Conservation (phyloP, 2,329 filamentous ascomycete genomes). For the Pezicula carpinea region DNA sequence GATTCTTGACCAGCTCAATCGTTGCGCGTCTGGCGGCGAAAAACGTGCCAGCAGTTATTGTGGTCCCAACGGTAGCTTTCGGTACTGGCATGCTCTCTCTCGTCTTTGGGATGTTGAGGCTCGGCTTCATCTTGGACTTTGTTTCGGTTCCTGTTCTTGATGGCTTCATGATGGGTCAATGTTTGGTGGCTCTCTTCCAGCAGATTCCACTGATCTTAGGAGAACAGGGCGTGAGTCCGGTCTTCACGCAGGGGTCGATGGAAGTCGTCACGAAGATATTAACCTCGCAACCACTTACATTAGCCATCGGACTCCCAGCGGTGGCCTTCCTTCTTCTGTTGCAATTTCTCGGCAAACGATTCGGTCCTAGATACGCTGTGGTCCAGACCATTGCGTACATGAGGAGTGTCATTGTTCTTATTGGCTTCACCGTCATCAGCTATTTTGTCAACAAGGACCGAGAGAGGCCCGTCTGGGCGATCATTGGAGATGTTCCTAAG, state of each 20-base stretch:
- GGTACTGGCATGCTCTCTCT: slow-evolving; percentile 59
- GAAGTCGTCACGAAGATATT: slow-evolving; percentile 54
- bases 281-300: slow-evolving; percentile 43
- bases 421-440: slow-evolving; percentile 89
- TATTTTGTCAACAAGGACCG: slow-evolving; percentile 49
- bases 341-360: slow-evolving; percentile 44
- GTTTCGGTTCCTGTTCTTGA: slow-evolving; percentile 60
- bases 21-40: slow-evolving; percentile 46
- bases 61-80: slow-evolving; percentile 58
- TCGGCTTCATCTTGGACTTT: slow-evolving; percentile 62
- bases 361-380: slow-evolving; percentile 50
- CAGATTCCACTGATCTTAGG: slow-evolving; percentile 43
- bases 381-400: slow-evolving; percentile 66
- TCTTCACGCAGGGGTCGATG: slow-evolving; percentile 52
- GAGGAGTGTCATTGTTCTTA: slow-evolving; percentile 86
- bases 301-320: slow-evolving; percentile 53
- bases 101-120: slow-evolving; percentile 54
- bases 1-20: slow-evolving; percentile 57
- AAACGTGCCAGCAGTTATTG: slow-evolving; percentile 45
- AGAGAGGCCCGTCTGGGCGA: slow-evolving; percentile 36
- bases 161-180: slow-evolving; percentile 62
- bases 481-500: slow-evolving; percentile 51
- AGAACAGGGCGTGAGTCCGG: slow-evolving; percentile 41
- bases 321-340: slow-evolving; percentile 52
- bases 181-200: slow-evolving; percentile 60